Base-by-base conservation (phyloP, 164 flowering plant species). In the Nymphaea thermarum region DNA sequence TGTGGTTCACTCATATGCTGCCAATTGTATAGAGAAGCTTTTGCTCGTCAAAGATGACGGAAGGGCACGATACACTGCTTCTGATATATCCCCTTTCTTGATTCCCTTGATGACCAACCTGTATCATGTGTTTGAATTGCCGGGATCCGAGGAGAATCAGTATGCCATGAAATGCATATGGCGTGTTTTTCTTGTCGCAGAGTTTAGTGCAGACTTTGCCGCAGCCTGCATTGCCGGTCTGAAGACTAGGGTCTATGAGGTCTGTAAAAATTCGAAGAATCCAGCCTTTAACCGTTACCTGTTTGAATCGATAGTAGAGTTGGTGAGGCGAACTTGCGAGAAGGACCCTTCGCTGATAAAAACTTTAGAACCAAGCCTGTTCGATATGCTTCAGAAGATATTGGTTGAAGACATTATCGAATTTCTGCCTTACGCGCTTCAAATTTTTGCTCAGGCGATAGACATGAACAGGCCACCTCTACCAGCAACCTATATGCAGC, bases 1-100 rank as follows among this genome's bases (percentile, higher is more conserved):
- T 77, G 98, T 90, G 62, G 96, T 94, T 67, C 98, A 91, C 71
- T 91, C 98, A 18, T 94, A 91, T 80, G 99, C 99, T 72, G 98
- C 96, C 36, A 91, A 75, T 79, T 94, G 96, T 72, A 82, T 94
- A 71, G 99, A 94, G 78, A 91, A 90, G 75, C 89, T 91, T n/a
- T 76, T 94, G 75, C 77, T 88, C 70, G 91, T 94, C 42, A 91
- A 87, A 76, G 97, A 94, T 67, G 95, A 82, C 41, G 89, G 87
- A 10, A 76, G 47, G 25, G 77, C 91, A 6, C 80, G 92, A 63
- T 91, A 84, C 70, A 73, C 70, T 68, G 78, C 93, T 1, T 59
- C 70, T 1, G 99, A 94, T 68, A 79, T 94, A 55, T 71, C 72
- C 69, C 94, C 96, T 2, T 72, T 80, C 71, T 68, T 91, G 44